phyloP scores from a whole-genome alignment of 2,329 filamentous ascomycete species.

The Penicillium occitanis region DNA sequence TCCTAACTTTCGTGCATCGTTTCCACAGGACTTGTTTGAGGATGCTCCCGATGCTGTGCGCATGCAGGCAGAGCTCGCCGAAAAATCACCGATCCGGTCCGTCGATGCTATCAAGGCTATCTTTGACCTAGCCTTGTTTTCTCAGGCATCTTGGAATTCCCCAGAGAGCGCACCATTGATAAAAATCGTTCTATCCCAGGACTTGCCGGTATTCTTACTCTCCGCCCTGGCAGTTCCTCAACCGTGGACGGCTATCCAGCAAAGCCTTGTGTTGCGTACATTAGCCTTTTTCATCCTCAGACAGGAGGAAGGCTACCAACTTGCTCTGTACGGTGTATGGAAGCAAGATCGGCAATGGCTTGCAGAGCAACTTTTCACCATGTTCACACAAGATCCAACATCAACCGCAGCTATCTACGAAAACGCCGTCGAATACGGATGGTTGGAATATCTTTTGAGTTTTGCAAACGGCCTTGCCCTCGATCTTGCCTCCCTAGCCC shows the following conservation, averaged over 20 bases:
- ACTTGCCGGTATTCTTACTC: constrained; percentile 52
- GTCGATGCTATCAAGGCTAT: constrained; percentile 73
- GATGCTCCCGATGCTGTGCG: constrained; percentile 61
- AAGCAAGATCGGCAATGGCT: constrained; percentile 88
- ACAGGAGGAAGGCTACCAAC: constrained; percentile 73
- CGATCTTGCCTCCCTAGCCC: constrained; percentile 81
- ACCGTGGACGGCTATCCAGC: constrained; percentile 50
- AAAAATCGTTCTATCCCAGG: constrained; percentile 59
- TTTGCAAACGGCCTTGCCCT: constrained; percentile 81
- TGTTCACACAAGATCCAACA: constrained; percentile 68
- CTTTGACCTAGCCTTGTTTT: constrained; percentile 62
- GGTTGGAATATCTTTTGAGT: constrained; percentile 78
- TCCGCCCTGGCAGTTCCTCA: constrained; percentile 51
- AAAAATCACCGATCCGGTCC: constrained; percentile 84
- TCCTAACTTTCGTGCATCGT: constrained; percentile 75
- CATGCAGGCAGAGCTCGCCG: constrained; percentile 63
- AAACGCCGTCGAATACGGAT: constrained; percentile 76
- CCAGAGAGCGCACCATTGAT: constrained; percentile 59
- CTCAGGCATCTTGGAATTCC: constrained; percentile 56
- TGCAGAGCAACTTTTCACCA: constrained; percentile 72
- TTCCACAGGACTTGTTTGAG: constrained; percentile 65
- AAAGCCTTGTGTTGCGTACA: constrained; percentile 50
- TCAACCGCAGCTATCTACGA: constrained; percentile 71
- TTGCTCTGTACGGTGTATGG: constrained; percentile 90
- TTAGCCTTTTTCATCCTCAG: constrained; percentile 84